Evolutionary conservation across 2,329 filamentous ascomycete species (phyloP).

Genomic region (Colletotrichum eremochloae): DNA sequence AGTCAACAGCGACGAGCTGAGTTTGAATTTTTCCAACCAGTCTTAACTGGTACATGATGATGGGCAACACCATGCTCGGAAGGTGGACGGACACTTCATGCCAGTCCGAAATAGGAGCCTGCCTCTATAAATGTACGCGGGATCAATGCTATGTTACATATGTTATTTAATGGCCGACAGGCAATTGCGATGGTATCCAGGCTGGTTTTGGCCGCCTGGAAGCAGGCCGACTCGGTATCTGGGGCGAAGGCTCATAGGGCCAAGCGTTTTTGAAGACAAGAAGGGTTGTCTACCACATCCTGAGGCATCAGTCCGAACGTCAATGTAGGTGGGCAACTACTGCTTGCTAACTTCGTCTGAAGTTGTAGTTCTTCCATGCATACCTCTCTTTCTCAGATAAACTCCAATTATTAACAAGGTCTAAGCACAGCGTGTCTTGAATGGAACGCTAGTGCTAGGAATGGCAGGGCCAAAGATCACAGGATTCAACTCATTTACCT

Average conservation of each 20-base stretch:
- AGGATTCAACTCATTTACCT: neutral
- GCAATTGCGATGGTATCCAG: neutral
- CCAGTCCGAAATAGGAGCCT: neutral
- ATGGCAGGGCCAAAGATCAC: neutral
- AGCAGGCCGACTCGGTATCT: neutral
- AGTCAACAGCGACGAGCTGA: neutral
- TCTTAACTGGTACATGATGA: too few relatives aligned
- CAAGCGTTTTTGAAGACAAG: neutral
- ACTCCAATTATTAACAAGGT: constrained; percentile 10
- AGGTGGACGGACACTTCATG: neutral
- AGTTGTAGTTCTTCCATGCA: constrained; percentile 27
- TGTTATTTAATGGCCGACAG: neutral
- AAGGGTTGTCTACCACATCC: too few relatives aligned
- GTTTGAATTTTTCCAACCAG: neutral
- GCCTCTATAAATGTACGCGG: too few relatives aligned
- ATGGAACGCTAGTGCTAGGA: neutral
- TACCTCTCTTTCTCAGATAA: constrained; percentile 1
- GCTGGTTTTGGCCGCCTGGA: neutral
- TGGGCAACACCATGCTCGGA: neutral
- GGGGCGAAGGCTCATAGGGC: neutral
- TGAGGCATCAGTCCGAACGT: neutral
- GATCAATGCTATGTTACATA: neutral
- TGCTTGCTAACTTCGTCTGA: neutral
- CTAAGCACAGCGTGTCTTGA: neutral
- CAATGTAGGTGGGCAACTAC: neutral